Evolutionary conservation across 2,329 filamentous ascomycete genomes (phyloP).

Genomic region (Colletotrichum sp.): DNA sequence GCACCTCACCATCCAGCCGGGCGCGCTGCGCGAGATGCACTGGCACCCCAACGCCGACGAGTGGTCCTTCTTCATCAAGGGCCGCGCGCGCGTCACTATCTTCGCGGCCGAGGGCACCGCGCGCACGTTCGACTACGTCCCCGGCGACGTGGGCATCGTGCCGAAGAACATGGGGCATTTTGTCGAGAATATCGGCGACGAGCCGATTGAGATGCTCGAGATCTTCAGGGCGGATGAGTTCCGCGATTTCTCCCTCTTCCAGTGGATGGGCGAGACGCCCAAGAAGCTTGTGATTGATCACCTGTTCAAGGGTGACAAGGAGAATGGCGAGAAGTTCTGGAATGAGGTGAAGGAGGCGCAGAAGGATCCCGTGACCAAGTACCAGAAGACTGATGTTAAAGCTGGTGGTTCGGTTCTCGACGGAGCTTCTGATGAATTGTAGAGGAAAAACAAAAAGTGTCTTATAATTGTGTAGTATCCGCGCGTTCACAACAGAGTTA

Average conservation of each 20-base stretch:
- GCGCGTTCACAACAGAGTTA: neutral
- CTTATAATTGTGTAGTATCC: neutral
- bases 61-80: conserved; percentile 80
- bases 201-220: conserved; percentile 77
- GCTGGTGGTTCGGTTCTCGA: neutral
- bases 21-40: conserved; percentile 79
- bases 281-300: conserved; percentile 70
- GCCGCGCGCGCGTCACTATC: conserved; percentile 75
- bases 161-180: conserved; percentile 81
- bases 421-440: conserved; percentile 7
- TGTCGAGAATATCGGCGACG: conserved; percentile 81
- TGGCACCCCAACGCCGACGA: conserved; percentile 83
- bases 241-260: conserved; percentile 74
- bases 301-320: conserved; percentile 65
- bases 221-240: conserved; percentile 77
- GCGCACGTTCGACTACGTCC: conserved; percentile 76
- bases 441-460: neutral
- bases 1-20: conserved; percentile 73
- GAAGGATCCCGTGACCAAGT: conserved; percentile 58
- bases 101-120: conserved; percentile 74
- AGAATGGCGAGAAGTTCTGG: conserved; percentile 67
- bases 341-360: conserved; percentile 65
- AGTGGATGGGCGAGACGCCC: conserved; percentile 78
- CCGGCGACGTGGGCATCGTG: conserved; percentile 80
- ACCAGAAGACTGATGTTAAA: neutral